A percentile compares a stretch with the other conserved stretches of the same genome.
phyloP scores from a whole-genome alignment of 2,329 filamentous ascomycete genomes.

The Talaromyces sp. region DNA sequence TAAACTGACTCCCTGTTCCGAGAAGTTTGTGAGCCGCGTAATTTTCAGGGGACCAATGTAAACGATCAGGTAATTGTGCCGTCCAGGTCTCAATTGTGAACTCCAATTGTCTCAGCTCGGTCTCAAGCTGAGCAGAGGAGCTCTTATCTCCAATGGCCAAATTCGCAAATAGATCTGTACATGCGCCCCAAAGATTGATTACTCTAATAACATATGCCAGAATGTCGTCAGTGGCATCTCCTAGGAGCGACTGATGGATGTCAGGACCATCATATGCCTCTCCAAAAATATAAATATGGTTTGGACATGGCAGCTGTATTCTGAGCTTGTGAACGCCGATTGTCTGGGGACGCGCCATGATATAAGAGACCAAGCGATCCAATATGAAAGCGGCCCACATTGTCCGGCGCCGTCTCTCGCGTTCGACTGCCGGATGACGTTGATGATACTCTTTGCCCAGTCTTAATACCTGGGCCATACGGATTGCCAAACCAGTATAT shows the following conservation, averaged over 20 bases:
- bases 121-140: neutral
- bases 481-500: conserved; percentile 5
- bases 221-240: neutral
- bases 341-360: conserved; percentile 3
- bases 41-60: neutral
- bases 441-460: conserved; percentile 9
- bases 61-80: conserved; percentile 1
- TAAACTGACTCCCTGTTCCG: neutral
- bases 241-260: neutral
- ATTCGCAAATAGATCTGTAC: conserved; percentile 2
- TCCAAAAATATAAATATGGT: neutral
- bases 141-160: conserved; percentile 1
- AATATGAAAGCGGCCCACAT: conserved; percentile 4
- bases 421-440: conserved; percentile 6
- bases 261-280: neutral
- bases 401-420: conserved; percentile 1
- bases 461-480: neutral
- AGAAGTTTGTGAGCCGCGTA: conserved; percentile 5
- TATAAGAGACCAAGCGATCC: conserved; percentile 7
- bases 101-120: conserved; percentile 1
- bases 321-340: neutral
- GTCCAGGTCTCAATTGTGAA: neutral
- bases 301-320: conserved; percentile 7
- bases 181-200: conserved; percentile 8
- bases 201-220: neutral